These are phyloP conservation scores for Dacryopinax spathularia DNA, from an alignment of 768 basidiomycete species.

Conservation along the genomic window DNA sequence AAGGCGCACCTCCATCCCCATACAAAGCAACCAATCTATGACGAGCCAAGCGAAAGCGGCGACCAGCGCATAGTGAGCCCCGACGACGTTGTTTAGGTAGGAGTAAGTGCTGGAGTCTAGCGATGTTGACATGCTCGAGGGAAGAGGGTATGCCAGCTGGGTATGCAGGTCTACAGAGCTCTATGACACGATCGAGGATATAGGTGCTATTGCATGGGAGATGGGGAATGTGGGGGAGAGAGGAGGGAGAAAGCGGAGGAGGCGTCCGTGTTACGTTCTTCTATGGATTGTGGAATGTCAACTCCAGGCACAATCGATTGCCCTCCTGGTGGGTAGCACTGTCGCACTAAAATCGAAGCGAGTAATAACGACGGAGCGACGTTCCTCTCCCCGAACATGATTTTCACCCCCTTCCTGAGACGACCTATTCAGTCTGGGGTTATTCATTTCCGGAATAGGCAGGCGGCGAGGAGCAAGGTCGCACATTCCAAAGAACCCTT, in stretches of 20 bases:
- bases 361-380: neutral
- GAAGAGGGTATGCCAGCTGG: neutral
- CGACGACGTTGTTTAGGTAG: neutral
- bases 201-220: constrained; percentile 3
- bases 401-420: neutral
- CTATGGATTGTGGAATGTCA: neutral
- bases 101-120: neutral
- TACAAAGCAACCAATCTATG: neutral
- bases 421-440: neutral
- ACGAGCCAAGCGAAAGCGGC: neutral
- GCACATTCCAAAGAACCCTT: neutral
- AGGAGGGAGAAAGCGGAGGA: neutral
- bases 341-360: neutral
- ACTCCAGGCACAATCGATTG: neutral
- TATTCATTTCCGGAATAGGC: neutral
- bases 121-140: neutral
- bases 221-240: neutral
- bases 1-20: neutral
- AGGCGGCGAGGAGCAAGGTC: neutral
- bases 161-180: neutral
- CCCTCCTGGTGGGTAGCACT: too few relatives aligned
- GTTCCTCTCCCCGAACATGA: neutral
- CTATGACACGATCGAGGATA: neutral
- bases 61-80: constrained; percentile 3
- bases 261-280: neutral